These are phyloP conservation scores for Helichrysum umbraculigerum DNA, from an alignment of 129 eudicot genomes.

Conservation along the genomic window DNA sequence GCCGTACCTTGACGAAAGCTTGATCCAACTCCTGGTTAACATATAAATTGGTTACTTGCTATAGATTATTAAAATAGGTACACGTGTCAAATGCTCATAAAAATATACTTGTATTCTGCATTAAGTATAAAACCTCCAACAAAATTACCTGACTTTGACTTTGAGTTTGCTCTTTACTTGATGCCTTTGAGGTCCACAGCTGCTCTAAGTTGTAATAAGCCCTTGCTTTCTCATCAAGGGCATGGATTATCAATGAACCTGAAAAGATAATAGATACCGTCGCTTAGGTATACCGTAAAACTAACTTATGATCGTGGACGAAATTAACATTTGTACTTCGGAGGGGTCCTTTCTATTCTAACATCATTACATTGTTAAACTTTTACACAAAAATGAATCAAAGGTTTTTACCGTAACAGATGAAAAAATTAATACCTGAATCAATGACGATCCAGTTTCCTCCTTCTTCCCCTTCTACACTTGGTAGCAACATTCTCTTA, in stretches of 20 bases:
- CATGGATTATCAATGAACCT: slow-evolving; percentile 85
- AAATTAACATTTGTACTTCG: background rate
- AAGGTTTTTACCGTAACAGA: background rate
- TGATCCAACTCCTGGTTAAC: slow-evolving; percentile 64
- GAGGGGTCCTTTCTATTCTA: slow-evolving; percentile 9
- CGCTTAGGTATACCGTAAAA: background rate
- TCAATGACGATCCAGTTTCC: slow-evolving; percentile 95
- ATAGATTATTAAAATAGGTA: no score
- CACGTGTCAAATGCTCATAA: background rate
- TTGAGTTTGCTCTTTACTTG: slow-evolving; percentile 37
- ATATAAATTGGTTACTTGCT: slow-evolving; percentile 5
- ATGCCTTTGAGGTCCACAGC: slow-evolving; percentile 55
- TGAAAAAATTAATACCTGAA: slow-evolving; percentile 48
- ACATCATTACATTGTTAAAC: background rate
- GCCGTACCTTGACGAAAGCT: slow-evolving; percentile 78
- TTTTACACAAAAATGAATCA: background rate
- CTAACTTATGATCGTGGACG: background rate
- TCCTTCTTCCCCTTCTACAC: slow-evolving; percentile 76
- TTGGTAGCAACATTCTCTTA: slow-evolving; percentile 71
- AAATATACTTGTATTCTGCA: background rate
- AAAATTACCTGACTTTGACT: slow-evolving; percentile 32
- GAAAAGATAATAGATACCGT: background rate
- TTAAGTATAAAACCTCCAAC: background rate
- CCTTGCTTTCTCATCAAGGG: slow-evolving; percentile 92
- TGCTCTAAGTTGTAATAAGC: slow-evolving; percentile 89